A percentile compares a stretch with the other conserved stretches of the same genome.
These are phyloP conservation scores for Coniochaeta sp. DNA, from an alignment of 2,329 filamentous ascomycete genomes.

Conservation along the genomic window DNA sequence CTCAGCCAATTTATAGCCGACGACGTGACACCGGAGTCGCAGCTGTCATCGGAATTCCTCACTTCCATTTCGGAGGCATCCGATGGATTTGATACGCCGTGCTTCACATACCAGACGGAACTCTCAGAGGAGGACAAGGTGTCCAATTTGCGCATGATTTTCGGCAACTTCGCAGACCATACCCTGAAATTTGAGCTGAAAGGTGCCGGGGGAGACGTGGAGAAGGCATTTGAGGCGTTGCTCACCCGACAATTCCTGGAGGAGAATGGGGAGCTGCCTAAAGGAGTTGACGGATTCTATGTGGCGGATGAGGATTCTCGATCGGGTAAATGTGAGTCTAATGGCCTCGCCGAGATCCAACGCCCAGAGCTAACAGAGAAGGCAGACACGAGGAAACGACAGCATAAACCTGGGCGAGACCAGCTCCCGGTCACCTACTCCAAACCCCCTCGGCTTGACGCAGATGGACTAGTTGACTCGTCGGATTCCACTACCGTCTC, in stretches of 20 bases:
- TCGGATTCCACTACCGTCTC: not conserved
- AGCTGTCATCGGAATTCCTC: slow-evolving; percentile 8
- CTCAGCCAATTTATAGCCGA: slow-evolving; percentile 17
- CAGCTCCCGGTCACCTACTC: not conserved
- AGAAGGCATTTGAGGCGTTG: slow-evolving; percentile 69
- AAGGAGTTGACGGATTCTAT: slow-evolving; percentile 79
- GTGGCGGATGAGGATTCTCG: slow-evolving; percentile 40
- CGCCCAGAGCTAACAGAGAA: not conserved
- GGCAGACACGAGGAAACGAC: not conserved
- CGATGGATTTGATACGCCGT: slow-evolving; percentile 16
- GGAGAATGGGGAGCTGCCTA: slow-evolving; percentile 54
- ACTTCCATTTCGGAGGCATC: slow-evolving; percentile 15
- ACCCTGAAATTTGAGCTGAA: slow-evolving; percentile 61
- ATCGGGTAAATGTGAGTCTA: slow-evolving; percentile 23
- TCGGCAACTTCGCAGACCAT: slow-evolving; percentile 59
- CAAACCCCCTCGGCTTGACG: not conserved
- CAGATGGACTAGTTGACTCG: not conserved
- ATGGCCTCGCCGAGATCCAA: not conserved
- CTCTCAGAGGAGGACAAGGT: slow-evolving; percentile 53
- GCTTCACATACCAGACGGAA: slow-evolving; percentile 18
- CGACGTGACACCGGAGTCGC: slow-evolving; percentile 11
- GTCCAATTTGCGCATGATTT: slow-evolving; percentile 59
- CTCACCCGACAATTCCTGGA: slow-evolving; percentile 74
- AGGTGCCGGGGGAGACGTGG: slow-evolving; percentile 60
- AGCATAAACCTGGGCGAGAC: not conserved